Percentiles rank a stretch among this genome's conserved stretches.
phyloP scores from a whole-genome alignment of 176 grass and related monocot genomes.

The Stipa capillata region DNA sequence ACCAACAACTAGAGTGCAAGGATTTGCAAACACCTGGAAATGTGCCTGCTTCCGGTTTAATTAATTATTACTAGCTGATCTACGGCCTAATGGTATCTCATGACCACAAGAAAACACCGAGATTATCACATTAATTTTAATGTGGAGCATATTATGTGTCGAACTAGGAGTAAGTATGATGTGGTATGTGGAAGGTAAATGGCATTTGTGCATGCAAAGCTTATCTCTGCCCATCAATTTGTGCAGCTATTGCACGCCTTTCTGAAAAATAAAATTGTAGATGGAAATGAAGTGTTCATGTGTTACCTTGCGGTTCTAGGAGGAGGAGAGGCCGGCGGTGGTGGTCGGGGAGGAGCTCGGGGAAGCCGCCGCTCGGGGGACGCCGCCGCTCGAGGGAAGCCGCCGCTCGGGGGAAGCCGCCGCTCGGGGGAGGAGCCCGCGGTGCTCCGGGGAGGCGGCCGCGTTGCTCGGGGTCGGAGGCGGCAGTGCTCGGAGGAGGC shows the following conservation, averaged over 20 bases:
- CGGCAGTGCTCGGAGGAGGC: too few species aligned
- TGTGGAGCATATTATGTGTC: background rate
- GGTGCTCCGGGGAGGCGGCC: too few species aligned
- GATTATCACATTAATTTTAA: background rate
- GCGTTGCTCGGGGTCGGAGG: too few species aligned
- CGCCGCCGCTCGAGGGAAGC: too few species aligned
- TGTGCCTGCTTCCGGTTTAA: background rate
- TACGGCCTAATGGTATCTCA: background rate
- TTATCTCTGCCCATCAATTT: background rate
- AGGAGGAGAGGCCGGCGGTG: too few species aligned
- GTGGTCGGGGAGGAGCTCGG: too few species aligned
- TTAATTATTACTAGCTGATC: conserved; percentile 6
- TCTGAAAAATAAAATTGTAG: background rate
- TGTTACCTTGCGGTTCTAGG: too few species aligned
- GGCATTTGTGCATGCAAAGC: background rate
- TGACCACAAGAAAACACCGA: background rate
- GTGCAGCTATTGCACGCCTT: background rate
- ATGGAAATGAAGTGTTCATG: too few species aligned
- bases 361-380: too few species aligned
- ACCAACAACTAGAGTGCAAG: background rate
- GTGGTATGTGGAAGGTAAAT: background rate
- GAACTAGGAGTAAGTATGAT: background rate
- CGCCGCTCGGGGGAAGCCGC: too few species aligned
- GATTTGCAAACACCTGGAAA: conserved; percentile 27
- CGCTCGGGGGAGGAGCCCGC: too few species aligned